These are phyloP conservation scores for Alternaria sp. DNA, from an alignment of 2,329 filamentous ascomycete species.

Conservation along the genomic window DNA sequence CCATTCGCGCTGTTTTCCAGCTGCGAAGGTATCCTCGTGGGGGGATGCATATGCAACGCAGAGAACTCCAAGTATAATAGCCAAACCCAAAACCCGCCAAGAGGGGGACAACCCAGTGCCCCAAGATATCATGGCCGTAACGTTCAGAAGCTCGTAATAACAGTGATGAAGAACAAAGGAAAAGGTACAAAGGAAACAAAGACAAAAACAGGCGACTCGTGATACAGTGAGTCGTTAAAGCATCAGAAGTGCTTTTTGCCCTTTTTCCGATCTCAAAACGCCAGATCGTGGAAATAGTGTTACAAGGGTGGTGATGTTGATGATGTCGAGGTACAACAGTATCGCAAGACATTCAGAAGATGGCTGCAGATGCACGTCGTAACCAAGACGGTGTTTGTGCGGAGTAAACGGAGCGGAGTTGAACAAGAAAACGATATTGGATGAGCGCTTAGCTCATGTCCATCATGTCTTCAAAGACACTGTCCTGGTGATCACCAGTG, in stretches of 20 bases:
- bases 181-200: slow-evolving; percentile 10
- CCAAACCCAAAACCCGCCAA: slow-evolving; percentile 11
- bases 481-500: slow-evolving; percentile 53
- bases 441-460: slow-evolving; percentile 54
- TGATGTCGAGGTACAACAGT: slow-evolving; percentile 11
- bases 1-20: slow-evolving; percentile 39
- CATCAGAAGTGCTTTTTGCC: slow-evolving; percentile 23
- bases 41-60: slow-evolving; percentile 40
- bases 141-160: slow-evolving; percentile 18
- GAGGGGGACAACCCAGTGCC: slow-evolving; percentile 9
- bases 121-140: slow-evolving; percentile 22
- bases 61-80: slow-evolving; percentile 24
- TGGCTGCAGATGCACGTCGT: slow-evolving; percentile 18
- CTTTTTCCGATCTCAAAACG: slow-evolving; percentile 22
- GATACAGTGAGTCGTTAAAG: slow-evolving; percentile 18
- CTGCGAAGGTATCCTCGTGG: slow-evolving; percentile 41
- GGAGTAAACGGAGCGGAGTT: neutral
- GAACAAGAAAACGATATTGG: neutral
- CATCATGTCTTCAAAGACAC: slow-evolving; percentile 65
- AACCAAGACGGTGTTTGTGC: slow-evolving; percentile 16
- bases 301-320: slow-evolving; percentile 19
- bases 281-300: slow-evolving; percentile 14
- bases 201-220: slow-evolving; percentile 10
- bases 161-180: slow-evolving; percentile 14
- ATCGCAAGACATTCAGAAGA: slow-evolving; percentile 21